phyloP scores from a whole-genome alignment of 2,329 filamentous ascomycete genomes.

The Curvularia eragrostidis region DNA sequence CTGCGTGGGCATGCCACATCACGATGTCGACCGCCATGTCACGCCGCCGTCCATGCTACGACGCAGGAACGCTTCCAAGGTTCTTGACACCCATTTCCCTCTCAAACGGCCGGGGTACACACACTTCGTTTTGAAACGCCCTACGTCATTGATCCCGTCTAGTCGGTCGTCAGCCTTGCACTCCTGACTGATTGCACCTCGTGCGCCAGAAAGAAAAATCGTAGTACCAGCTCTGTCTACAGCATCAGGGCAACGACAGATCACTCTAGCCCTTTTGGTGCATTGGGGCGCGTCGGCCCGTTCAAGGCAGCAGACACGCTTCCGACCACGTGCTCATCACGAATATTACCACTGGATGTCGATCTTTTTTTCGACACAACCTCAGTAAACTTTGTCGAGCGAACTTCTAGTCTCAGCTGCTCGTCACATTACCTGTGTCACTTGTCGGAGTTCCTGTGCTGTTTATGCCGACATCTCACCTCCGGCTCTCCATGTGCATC shows the following conservation, averaged over 20 bases:
- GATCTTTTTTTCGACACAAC: not conserved
- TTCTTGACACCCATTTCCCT: not conserved
- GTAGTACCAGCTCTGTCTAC: conserved; percentile 3
- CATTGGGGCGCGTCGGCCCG: conserved; percentile 12
- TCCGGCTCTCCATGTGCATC: conserved; percentile 41
- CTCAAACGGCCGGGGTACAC: not conserved
- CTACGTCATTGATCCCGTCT: conserved; percentile 11
- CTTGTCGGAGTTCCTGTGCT: conserved; percentile 25
- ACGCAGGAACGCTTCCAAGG: not conserved
- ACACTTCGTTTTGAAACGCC: not conserved
- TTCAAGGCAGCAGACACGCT: conserved; percentile 7
- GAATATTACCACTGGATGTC: not conserved
- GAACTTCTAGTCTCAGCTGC: conserved; percentile 7
- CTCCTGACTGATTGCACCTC: conserved; percentile 4
- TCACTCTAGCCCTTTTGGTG: conserved; percentile 3
- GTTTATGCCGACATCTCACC: conserved; percentile 35
- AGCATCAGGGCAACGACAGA: not conserved
- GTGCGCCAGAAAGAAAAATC: conserved; percentile 9
- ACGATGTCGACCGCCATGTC: conserved; percentile 19
- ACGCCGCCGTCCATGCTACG: conserved; percentile 3
- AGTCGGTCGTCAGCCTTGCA: conserved; percentile 7
- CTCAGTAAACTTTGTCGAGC: conserved; percentile 8
- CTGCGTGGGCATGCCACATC: conserved; percentile 20
- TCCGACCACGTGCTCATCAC: conserved; percentile 13
- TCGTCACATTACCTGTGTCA: not conserved